Conservation (phyloP, 1,284 basidiomycete genomes). For the Austroboletus novae-zelandiae region DNA sequence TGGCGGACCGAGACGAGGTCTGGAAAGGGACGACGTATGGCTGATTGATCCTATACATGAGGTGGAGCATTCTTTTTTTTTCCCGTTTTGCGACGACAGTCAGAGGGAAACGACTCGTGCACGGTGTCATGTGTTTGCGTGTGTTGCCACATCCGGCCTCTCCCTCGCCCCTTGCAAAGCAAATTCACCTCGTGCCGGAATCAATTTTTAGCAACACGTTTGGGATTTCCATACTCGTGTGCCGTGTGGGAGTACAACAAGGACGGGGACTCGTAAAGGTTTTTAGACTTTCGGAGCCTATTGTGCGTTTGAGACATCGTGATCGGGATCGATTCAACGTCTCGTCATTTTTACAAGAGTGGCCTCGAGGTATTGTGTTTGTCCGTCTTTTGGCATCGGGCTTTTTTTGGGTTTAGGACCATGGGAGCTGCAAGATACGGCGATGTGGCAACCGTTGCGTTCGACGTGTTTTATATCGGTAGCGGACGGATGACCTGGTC, state of each 20-base stretch:
- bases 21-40: background rate
- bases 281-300: background rate
- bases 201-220: conserved; percentile 13
- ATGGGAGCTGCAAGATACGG: background rate
- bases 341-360: background rate
- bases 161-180: conserved; percentile 2
- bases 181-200: background rate
- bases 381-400: background rate
- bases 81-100: background rate
- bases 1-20: background rate
- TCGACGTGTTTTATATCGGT: conserved; percentile 9
- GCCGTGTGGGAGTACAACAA: background rate
- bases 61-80: conserved; percentile 3
- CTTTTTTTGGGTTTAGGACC: background rate
- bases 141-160: background rate
- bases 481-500: conserved; percentile 22
- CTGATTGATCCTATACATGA: conserved; percentile 1
- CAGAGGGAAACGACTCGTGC: background rate
- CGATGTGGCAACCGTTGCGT: background rate
- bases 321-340: background rate
- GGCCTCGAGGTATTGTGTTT: background rate
- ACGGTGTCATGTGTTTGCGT: background rate
- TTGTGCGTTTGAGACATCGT: background rate
- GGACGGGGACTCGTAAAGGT: background rate
- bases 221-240: conserved; percentile 1